These are phyloP conservation scores for Pinus taeda DNA, from an alignment of 75 land plant genomes.

Conservation along the genomic window DNA sequence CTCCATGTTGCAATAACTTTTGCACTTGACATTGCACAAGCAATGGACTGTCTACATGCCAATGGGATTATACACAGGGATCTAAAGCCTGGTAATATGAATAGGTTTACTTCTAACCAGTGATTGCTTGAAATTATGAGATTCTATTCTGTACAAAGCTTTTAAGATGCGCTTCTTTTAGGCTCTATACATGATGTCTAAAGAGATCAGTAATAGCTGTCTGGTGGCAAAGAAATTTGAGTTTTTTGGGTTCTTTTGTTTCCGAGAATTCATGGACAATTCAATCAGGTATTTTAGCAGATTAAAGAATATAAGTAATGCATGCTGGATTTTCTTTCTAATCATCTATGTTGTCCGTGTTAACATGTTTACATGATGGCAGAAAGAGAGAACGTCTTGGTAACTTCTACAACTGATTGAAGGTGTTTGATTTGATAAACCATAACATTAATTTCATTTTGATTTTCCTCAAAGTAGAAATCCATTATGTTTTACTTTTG, in stretches of 20 bases:
- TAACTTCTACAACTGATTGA: not conserved
- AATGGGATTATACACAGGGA: constrained; percentile 94
- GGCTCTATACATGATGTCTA: not conserved
- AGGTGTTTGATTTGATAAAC: not conserved
- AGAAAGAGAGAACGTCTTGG: not conserved
- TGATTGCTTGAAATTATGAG: not conserved
- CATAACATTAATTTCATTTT: not conserved
- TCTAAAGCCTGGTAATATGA: constrained; percentile 74
- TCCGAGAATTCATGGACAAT: too few relatives aligned
- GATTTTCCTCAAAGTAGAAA: not conserved
- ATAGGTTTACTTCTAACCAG: not conserved
- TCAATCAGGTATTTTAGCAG: too few relatives aligned
- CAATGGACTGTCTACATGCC: constrained; percentile 92
- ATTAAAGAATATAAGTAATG: not conserved
- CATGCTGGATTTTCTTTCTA: not conserved
- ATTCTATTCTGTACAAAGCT: not conserved
- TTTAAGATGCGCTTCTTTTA: not conserved
- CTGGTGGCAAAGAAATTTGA: not conserved
- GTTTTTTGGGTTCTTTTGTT: too few relatives aligned
- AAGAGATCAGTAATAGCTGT: not conserved
- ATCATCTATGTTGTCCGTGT: not conserved
- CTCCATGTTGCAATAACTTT: constrained; percentile 56
- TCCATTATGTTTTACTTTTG: not conserved
- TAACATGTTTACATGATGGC: not conserved
- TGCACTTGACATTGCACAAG: constrained; percentile 92